A percentile compares a stretch with the other conserved stretches of the same genome.
These are phyloP conservation scores for Ceratobasidium sp. DNA, from an alignment of 1,284 basidiomycete species.

Conservation along the genomic window DNA sequence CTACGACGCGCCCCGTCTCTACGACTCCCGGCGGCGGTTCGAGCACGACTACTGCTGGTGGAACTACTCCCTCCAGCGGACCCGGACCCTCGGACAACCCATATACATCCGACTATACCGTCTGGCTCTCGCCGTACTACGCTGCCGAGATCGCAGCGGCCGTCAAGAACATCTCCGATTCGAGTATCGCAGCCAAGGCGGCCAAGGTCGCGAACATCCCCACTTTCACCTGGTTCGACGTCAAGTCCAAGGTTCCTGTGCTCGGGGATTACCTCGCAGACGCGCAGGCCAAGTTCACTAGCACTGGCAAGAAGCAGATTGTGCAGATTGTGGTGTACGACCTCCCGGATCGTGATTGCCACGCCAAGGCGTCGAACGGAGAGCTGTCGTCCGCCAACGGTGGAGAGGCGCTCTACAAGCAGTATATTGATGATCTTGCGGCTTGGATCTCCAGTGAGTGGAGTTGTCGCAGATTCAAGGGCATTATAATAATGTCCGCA, in stretches of 20 bases:
- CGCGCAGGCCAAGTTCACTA: slow-evolving; percentile 45
- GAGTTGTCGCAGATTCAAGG: too few relatives aligned
- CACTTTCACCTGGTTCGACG: slow-evolving; percentile 11
- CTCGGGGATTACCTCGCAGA: slow-evolving; percentile 8
- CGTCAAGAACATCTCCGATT: slow-evolving; percentile 9
- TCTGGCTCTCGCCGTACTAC: background rate
- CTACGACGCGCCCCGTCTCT: too few relatives aligned
- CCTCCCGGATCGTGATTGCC: slow-evolving; percentile 70
- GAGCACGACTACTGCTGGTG: background rate
- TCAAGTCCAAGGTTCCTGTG: background rate
- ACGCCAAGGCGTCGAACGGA: slow-evolving; percentile 71
- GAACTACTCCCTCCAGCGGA: slow-evolving; percentile 2
- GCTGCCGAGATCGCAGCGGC: slow-evolving; percentile 1
- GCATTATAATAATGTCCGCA: background rate
- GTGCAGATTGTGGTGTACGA: slow-evolving; percentile 73
- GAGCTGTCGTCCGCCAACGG: slow-evolving; percentile 68
- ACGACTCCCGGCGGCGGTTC: background rate
- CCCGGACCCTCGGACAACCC: background rate
- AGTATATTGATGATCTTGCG: slow-evolving; percentile 70
- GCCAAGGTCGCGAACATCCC: slow-evolving; percentile 1
- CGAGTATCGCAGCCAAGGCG: slow-evolving; percentile 12
- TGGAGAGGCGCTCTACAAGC: slow-evolving; percentile 65
- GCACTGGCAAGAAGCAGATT: slow-evolving; percentile 62
- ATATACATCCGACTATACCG: slow-evolving; percentile 1
- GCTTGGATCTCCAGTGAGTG: slow-evolving; percentile 64